Base-by-base conservation (phyloP, 2,329 filamentous ascomycete genomes). In the Talaromyces rugulosus region DNA sequence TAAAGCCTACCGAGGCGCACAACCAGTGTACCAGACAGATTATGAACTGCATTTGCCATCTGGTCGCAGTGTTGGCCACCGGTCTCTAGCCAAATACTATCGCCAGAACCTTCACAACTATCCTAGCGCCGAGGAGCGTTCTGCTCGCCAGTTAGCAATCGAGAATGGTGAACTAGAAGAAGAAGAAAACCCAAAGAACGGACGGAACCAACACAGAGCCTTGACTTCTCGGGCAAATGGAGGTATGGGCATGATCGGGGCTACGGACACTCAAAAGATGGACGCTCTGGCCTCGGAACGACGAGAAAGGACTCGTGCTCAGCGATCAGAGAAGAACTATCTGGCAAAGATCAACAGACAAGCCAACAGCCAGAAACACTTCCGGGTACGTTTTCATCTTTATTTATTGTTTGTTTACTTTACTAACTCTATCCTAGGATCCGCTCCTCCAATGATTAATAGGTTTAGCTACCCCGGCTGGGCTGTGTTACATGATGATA, bases 1-100 rank as follows among this genome's bases (percentile, higher is more conserved):
- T 85, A 82, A 57, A 89, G 93, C 90, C 1, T 89, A 96, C 77
- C 89, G 91, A 67, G 85, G 88, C 67, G 75, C 85, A 59, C 85
- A 89, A 65, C 88, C 91, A 42, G 90, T 91, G 27, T 96, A 96
- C 75, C 88, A 96, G 71, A 91, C 96, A 69, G 95, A 99, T 52
- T 93, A 91, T 70, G 95, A 98, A 76, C 84, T 99, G 59, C 92
- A 99, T 72, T 85, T 99, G 12, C 95, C 95, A 1, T 92, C 90
- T 4, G 95, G 95, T 59, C 89, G 90, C 64, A 90, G 90, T 7
- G 92, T 96, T 42, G 95, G 95, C 44, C 95, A 99, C 75, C 87
- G 95, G 55, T 95, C 91, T 7, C 79, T 96, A 59, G 89, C 90
- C 72, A 88, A 85, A 68, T 98, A 98, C 78, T 99, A 88, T 80